Evolutionary conservation across 2,329 filamentous ascomycete species (phyloP).

Genomic region (Pseudohalonectria lignicola): DNA sequence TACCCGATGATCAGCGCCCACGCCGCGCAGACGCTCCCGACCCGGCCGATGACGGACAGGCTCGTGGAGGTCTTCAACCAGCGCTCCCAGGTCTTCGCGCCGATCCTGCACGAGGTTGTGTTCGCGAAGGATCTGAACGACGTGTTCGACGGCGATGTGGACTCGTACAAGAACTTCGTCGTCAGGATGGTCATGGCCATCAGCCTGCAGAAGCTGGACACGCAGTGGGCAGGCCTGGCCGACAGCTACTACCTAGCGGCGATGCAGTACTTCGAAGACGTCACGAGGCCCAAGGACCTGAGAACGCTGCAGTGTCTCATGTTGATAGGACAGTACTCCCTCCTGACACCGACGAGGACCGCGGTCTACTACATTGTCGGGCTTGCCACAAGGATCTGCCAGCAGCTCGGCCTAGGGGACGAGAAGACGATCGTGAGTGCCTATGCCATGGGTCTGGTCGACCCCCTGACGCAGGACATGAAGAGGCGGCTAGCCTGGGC

Average conservation of each 20-base stretch:
- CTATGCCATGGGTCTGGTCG: constrained; percentile 35
- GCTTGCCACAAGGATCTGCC: constrained; percentile 75
- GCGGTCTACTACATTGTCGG: constrained; percentile 91
- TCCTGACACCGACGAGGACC: constrained; percentile 83
- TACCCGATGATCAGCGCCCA: constrained; percentile 85
- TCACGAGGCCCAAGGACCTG: constrained; percentile 80
- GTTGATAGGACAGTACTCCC: constrained; percentile 81
- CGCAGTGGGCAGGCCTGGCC: constrained; percentile 82
- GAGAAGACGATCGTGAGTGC: constrained; percentile 73
- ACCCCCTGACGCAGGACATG: constrained; percentile 78
- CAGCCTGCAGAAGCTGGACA: constrained; percentile 83
- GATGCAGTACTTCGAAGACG: constrained; percentile 70
- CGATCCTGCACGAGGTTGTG: constrained; percentile 72
- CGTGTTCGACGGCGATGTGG: constrained; percentile 64
- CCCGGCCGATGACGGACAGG: constrained; percentile 60
- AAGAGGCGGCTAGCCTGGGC: constrained; percentile 82
- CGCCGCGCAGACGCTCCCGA: constrained; percentile 66
- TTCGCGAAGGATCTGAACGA: constrained; percentile 68
- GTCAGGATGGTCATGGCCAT: constrained; percentile 89
- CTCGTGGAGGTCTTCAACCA: constrained; percentile 78
- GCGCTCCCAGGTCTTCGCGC: constrained; percentile 74
- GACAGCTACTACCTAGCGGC: constrained; percentile 93
- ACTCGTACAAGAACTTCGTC: constrained; percentile 80
- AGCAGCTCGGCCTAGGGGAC: constrained; percentile 77
- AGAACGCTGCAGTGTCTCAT: constrained; percentile 75